Percentiles rank a stretch among this genome's conserved stretches.
phyloP scores from a whole-genome alignment of 768 basidiomycete genomes.

The Suillus discolor region DNA sequence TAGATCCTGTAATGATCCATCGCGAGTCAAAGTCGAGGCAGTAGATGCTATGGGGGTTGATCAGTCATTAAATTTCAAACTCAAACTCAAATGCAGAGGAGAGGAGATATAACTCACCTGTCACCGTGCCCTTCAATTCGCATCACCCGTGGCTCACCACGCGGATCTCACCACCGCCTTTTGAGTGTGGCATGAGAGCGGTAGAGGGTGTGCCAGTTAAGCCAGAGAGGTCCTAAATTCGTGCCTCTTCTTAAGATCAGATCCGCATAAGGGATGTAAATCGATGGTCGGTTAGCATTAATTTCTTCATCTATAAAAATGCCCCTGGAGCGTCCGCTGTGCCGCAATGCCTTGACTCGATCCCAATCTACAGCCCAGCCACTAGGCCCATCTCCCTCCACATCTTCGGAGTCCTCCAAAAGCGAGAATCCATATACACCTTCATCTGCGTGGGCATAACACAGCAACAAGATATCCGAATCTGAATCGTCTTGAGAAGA shows the following conservation, averaged over 20 bases:
- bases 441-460: constrained; percentile 25
- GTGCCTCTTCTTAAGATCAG: background rate
- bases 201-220: constrained; percentile 73
- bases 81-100: background rate
- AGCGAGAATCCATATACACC: constrained; percentile 32
- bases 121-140: constrained; percentile 65
- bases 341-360: constrained; percentile 14
- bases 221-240: constrained; percentile 43
- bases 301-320: constrained; percentile 15
- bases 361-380: constrained; percentile 49
- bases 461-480: constrained; percentile 19
- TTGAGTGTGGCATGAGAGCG: constrained; percentile 68
- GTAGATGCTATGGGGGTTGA: constrained; percentile 62
- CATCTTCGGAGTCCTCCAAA: constrained; percentile 29
- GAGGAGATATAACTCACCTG: constrained; percentile 42
- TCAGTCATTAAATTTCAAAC: constrained; percentile 3
- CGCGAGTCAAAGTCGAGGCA: constrained; percentile 79
- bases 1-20: constrained; percentile 82
- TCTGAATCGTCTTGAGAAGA: constrained; percentile 4
- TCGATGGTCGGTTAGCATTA: background rate
- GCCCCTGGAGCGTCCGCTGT: background rate
- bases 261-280: background rate
- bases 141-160: constrained; percentile 54
- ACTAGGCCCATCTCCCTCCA: constrained; percentile 28
- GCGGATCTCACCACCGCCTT: constrained; percentile 55